phyloP scores from a whole-genome alignment of 2,329 filamentous ascomycete genomes.

The Trichophyton schoenleinii region DNA sequence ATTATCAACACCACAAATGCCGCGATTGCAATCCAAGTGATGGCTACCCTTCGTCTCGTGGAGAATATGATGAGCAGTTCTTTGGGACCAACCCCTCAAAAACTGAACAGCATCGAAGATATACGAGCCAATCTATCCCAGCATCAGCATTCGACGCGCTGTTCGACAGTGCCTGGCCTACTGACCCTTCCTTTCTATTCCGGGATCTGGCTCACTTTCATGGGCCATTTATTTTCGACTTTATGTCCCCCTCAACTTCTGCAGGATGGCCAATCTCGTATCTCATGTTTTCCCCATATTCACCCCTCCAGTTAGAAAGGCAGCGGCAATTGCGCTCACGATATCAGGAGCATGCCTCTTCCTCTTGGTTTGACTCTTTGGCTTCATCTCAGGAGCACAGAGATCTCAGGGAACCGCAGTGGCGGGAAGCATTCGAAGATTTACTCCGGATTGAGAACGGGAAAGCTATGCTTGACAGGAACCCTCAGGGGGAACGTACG shows the following conservation, averaged over 20 bases:
- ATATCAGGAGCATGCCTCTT: conserved; percentile 20
- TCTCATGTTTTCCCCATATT: conserved; percentile 41
- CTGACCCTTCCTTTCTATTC: conserved; percentile 22
- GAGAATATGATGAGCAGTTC: background rate
- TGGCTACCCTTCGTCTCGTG: background rate
- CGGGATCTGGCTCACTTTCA: conserved; percentile 21
- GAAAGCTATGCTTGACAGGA: conserved; percentile 28
- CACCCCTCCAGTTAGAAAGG: conserved; percentile 42
- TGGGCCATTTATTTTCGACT: conserved; percentile 21
- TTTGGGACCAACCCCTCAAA: background rate
- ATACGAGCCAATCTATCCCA: conserved; percentile 15
- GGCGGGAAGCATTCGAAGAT: conserved; percentile 50
- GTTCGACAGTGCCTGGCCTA: conserved; percentile 23
- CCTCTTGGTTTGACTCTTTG: conserved; percentile 25
- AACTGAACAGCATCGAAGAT: background rate
- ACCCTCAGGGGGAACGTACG: conserved; percentile 13
- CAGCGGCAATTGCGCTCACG: conserved; percentile 23
- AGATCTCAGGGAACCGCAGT: conserved; percentile 30
- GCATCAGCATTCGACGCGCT: conserved; percentile 24
- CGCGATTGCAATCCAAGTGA: background rate
- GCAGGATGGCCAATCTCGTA: conserved; percentile 31
- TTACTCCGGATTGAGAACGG: conserved; percentile 39
- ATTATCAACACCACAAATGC: background rate
- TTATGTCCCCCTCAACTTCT: conserved; percentile 25
- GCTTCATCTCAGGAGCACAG: conserved; percentile 21